Evolutionary conservation across 108 stramenopile species (phyloP).

Genomic region (Cyclostephanos tholiformis): DNA sequence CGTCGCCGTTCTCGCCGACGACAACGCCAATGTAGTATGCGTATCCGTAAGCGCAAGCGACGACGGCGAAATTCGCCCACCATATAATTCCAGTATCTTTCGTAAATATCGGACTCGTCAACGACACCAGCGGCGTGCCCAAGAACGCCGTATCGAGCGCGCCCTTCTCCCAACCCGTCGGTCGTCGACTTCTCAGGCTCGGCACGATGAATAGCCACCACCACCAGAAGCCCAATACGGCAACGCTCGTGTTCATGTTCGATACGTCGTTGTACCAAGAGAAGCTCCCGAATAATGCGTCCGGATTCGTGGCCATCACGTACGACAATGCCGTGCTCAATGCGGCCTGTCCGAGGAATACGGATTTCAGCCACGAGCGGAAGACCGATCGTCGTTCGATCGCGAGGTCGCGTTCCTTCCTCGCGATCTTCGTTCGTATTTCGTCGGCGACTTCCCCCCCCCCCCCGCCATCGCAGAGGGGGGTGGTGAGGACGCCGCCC

Average conservation of each 20-base stretch:
- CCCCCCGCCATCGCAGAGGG: conserved; percentile 66
- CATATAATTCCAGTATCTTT: conserved; percentile 91
- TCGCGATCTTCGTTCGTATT: conserved; percentile 73
- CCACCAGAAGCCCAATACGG: conserved; percentile 96
- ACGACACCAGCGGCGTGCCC: conserved; percentile 83
- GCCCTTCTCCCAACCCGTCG: conserved; percentile 88
- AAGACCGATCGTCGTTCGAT: conserved; percentile 92
- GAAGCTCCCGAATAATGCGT: conserved; percentile 66
- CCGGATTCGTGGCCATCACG: conserved; percentile 87
- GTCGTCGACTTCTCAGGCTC: conserved; percentile 85
- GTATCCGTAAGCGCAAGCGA: conserved; percentile 73
- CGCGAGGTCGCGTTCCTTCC: conserved; percentile 83
- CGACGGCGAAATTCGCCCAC: conserved; percentile 78
- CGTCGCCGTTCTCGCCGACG: conserved; percentile 43
- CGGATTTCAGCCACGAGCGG: conserved; percentile 94
- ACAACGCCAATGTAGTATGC: conserved; percentile 49
- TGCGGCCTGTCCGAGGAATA: conserved; percentile 92
- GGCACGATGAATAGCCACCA: conserved; percentile 98
- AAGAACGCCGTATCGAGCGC: conserved; percentile 95
- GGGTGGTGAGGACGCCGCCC: conserved; percentile 46
- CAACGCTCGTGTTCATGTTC: conserved; percentile 86
- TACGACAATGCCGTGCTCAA: conserved; percentile 80
- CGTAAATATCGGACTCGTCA: conserved; percentile 88
- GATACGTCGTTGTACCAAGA: conserved; percentile 68
- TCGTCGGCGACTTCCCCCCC: conserved; percentile 70